Evolutionary conservation across 805 yeast genomes (phyloP).

Genomic region (Saccharomycopsis babjevae): DNA sequence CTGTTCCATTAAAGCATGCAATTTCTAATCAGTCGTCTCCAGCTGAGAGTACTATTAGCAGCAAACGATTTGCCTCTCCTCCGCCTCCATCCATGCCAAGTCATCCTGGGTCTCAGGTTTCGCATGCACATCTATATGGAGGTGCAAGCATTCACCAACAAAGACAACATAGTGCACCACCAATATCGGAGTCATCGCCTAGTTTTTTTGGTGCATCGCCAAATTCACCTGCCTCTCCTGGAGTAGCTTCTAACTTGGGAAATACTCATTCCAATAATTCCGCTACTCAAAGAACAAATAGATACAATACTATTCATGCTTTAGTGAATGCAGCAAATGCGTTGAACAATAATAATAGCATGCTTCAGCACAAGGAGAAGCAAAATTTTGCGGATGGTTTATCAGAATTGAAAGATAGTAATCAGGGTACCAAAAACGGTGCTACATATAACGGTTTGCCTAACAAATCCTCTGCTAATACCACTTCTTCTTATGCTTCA

Average conservation of each 20-base stretch:
- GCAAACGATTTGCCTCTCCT: neutral
- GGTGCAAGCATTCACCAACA: neutral
- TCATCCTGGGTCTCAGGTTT: neutral
- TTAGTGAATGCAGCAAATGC: neutral
- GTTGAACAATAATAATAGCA: neutral
- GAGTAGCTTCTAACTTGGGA: neutral
- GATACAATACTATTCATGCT: neutral
- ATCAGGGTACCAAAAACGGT: neutral
- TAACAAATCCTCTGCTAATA: neutral
- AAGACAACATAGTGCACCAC: neutral
- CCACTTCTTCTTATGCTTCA: neutral
- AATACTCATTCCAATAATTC: neutral
- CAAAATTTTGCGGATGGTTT: no score
- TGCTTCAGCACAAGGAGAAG: neutral
- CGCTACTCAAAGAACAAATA: neutral
- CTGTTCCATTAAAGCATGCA: constrained; percentile 48
- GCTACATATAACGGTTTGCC: neutral
- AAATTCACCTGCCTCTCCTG: neutral
- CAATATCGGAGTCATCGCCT: neutral
- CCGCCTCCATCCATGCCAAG: neutral
- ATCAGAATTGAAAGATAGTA: neutral
- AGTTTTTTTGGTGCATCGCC: neutral
- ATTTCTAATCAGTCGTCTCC: neutral
- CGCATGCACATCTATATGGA: neutral
- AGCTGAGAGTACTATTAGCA: neutral